phyloP scores from a whole-genome alignment of 208 protist genomes.

The Tetramitus jugosus region DNA sequence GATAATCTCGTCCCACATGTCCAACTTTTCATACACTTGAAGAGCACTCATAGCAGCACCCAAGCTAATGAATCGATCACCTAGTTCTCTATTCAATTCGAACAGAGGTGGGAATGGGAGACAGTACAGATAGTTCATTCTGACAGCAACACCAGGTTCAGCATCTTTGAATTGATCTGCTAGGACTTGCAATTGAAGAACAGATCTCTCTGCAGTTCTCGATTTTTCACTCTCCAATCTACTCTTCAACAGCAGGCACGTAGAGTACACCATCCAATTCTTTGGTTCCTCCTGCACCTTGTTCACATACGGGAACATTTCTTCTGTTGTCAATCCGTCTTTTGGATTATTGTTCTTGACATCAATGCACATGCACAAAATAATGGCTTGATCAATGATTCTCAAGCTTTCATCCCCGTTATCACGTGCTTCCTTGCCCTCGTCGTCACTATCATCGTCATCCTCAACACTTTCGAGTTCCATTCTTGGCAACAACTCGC shows the following conservation, averaged over 20 bases:
- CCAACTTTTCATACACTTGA: slow-evolving; percentile 67
- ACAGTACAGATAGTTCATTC: slow-evolving; percentile 64
- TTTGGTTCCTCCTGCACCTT: slow-evolving; percentile 37
- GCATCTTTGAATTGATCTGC: slow-evolving; percentile 57
- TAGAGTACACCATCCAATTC: slow-evolving; percentile 48
- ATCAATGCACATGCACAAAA: slow-evolving; percentile 39
- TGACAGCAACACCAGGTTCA: slow-evolving; percentile 24
- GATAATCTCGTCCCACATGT: slow-evolving; percentile 74
- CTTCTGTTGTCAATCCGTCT: slow-evolving; percentile 68
- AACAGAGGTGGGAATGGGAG: slow-evolving; percentile 66
- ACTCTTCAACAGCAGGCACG: slow-evolving; percentile 58
- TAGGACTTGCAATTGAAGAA: slow-evolving; percentile 75
- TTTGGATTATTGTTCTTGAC: slow-evolving; percentile 72
- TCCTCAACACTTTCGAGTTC: not conserved
- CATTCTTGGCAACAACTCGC: not conserved
- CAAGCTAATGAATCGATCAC: slow-evolving; percentile 65
- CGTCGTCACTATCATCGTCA: not conserved
- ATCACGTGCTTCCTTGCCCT: not conserved
- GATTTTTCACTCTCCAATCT: slow-evolving; percentile 63
- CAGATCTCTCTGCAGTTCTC: slow-evolving; percentile 63
- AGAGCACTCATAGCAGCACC: slow-evolving; percentile 68
- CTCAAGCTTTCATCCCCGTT: not conserved
- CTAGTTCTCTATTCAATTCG: slow-evolving; percentile 66
- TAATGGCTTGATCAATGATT: not conserved
- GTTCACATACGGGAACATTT: slow-evolving; percentile 75